Evolutionary conservation across 164 flowering plant genomes (phyloP).

Genomic region (Aristolochia californica): DNA sequence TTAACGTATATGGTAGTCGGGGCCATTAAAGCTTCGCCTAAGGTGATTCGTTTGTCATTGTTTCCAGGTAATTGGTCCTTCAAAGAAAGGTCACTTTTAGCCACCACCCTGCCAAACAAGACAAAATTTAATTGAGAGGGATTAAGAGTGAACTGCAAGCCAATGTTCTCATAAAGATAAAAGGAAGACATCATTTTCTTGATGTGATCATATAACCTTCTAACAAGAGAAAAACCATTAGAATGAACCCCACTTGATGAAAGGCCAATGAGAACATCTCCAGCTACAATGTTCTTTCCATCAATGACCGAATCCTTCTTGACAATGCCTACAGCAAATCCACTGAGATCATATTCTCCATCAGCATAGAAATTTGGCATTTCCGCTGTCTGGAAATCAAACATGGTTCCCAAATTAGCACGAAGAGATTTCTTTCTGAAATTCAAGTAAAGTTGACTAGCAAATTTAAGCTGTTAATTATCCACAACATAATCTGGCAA

Average conservation of each 20-base stretch:
- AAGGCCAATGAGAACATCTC: conserved; percentile 87
- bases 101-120: conserved; percentile 47
- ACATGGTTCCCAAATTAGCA: background rate
- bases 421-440: too few species aligned
- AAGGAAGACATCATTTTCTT: background rate
- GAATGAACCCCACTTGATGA: conserved; percentile 98
- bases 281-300: conserved; percentile 67
- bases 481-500: background rate
- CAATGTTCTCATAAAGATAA: background rate
- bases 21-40: conserved; percentile 90
- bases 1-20: conserved; percentile 92
- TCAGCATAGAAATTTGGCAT: conserved; percentile 89
- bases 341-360: conserved; percentile 92
- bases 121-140: background rate
- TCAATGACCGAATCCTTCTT: conserved; percentile 75
- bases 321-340: conserved; percentile 85
- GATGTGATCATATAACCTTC: conserved; percentile 42
- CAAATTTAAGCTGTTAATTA: too few species aligned
- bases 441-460: too few species aligned
- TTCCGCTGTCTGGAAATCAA: conserved; percentile 71
- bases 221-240: conserved; percentile 93
- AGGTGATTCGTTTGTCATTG: conserved; percentile 23
- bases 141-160: background rate
- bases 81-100: conserved; percentile 64
- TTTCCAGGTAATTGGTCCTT: conserved; percentile 55